Evolutionary conservation across 169 alveolate species (phyloP).

Genomic region (Plasmodium gonderi): DNA sequence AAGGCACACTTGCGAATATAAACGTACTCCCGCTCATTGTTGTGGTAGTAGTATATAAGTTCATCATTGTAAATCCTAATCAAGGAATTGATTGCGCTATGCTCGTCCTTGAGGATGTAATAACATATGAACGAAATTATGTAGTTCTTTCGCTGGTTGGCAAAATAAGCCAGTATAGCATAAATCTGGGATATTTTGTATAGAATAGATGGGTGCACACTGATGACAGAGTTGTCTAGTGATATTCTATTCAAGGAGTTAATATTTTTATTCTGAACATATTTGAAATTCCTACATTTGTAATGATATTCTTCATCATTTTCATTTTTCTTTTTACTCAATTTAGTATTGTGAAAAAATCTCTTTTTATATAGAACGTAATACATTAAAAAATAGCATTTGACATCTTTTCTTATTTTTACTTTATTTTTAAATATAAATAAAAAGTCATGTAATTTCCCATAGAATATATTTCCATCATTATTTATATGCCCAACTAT

Average conservation of each 20-base stretch:
- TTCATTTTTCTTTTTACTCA: conserved; percentile 23
- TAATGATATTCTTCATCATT: conserved; percentile 47
- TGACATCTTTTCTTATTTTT: conserved; percentile 35
- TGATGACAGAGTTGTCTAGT: conserved; percentile 31
- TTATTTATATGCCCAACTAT: conserved; percentile 73
- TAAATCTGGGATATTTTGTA: conserved; percentile 72
- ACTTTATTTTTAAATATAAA: conserved; percentile 69
- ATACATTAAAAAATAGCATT: conserved; percentile 62
- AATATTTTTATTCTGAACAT: conserved; percentile 39
- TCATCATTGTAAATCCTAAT: conserved; percentile 70
- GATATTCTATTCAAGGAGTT: conserved; percentile 52
- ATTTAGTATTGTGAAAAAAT: conserved; percentile 12
- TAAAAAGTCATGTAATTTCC: conserved; percentile 72
- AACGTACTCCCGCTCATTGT: conserved; percentile 58
- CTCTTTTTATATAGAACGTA: conserved; percentile 54
- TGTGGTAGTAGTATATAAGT: conserved; percentile 58
- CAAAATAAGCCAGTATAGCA: conserved; percentile 64
- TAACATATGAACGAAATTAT: conserved; percentile 70
- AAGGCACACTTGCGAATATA: conserved; percentile 74
- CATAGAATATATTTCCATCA: conserved; percentile 74
- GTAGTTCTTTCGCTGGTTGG: conserved; percentile 67
- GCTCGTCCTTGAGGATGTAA: conserved; percentile 63
- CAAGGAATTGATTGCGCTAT: conserved; percentile 61
- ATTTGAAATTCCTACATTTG: conserved; percentile 62
- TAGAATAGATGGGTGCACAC: conserved; percentile 57